Conservation (phyloP, 2,329 filamentous ascomycete genomes). For the Trichoderma cornu-damae region DNA sequence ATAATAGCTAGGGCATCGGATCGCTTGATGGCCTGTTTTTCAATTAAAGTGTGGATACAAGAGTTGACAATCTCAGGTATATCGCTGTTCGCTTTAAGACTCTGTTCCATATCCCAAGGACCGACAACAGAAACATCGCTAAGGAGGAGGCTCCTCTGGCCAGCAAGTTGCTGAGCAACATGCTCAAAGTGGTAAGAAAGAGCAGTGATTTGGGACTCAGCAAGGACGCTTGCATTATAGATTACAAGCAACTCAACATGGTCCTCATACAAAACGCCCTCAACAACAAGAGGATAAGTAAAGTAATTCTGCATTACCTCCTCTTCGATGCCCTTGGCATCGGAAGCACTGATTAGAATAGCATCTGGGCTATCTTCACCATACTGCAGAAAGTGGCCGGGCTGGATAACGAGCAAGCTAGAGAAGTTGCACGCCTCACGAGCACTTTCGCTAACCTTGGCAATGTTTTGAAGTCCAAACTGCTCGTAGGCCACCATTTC, state of each 20-base stretch:
- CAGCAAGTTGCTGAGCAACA: constrained; percentile 18
- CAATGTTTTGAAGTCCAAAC: constrained; percentile 5
- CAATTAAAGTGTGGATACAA: constrained; percentile 17
- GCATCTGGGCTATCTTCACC: not conserved
- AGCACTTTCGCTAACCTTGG: not conserved
- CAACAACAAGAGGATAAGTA: constrained; percentile 18
- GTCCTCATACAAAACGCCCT: constrained; percentile 7
- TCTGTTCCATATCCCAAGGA: constrained; percentile 12
- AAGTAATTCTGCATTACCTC: constrained; percentile 18
- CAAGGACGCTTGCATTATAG: constrained; percentile 11
- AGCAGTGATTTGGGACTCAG: constrained; percentile 6
- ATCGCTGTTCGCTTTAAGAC: not conserved
- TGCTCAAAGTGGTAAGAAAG: constrained; percentile 19
- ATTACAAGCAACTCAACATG: constrained; percentile 15
- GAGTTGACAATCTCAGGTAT: constrained; percentile 6
- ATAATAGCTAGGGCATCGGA: constrained; percentile 11
- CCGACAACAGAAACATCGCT: constrained; percentile 3
- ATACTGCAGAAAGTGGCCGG: not conserved
- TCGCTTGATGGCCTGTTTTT: not conserved
- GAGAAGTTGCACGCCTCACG: constrained; percentile 6
- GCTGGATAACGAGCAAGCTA: constrained; percentile 9
- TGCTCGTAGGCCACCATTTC: constrained; percentile 11
- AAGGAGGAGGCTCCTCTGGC: not conserved
- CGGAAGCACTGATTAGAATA: not conserved
- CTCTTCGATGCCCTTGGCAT: not conserved